Evolutionary conservation across 139 green algal genomes (phyloP).

Genomic region (Parachlorella kessleri): DNA sequence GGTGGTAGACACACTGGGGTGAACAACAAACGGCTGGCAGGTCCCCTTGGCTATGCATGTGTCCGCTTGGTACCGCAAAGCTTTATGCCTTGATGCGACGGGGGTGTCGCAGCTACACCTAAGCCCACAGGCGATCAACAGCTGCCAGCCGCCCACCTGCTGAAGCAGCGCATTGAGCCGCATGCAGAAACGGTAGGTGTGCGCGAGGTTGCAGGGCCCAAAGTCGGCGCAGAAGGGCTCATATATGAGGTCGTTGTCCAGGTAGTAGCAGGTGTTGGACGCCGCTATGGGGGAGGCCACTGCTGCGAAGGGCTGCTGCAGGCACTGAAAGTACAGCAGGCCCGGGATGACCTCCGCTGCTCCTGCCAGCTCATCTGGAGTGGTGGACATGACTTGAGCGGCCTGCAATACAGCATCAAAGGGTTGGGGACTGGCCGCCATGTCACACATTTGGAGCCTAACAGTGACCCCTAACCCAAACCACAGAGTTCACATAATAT

Average conservation of each 20-base stretch:
- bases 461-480: too few species aligned
- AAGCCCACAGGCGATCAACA: too few species aligned
- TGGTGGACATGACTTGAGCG: neutral
- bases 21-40: too few species aligned
- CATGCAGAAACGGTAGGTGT: slow-evolving; percentile 78
- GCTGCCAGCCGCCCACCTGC: slow-evolving; percentile 49
- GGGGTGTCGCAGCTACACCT: too few species aligned
- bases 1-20: too few species aligned
- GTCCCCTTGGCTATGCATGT: too few species aligned
- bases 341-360: slow-evolving; percentile 68
- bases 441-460: too few species aligned
- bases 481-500: too few species aligned
- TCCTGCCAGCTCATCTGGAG: slow-evolving; percentile 12
- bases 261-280: slow-evolving; percentile 39
- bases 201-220: slow-evolving; percentile 88
- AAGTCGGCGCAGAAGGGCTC: slow-evolving; percentile 95
- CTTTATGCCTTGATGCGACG: too few species aligned
- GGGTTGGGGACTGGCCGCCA: too few species aligned
- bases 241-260: slow-evolving; percentile 68
- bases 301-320: slow-evolving; percentile 41
- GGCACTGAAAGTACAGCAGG: slow-evolving; percentile 58
- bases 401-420: too few species aligned
- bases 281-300: slow-evolving; percentile 34
- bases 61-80: too few species aligned
- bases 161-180: slow-evolving; percentile 66